A percentile compares a stretch with the other conserved stretches of the same genome.
Evolutionary conservation across 129 eudicot genomes (phyloP).

Genomic region (Scalesia atractyloides): DNA sequence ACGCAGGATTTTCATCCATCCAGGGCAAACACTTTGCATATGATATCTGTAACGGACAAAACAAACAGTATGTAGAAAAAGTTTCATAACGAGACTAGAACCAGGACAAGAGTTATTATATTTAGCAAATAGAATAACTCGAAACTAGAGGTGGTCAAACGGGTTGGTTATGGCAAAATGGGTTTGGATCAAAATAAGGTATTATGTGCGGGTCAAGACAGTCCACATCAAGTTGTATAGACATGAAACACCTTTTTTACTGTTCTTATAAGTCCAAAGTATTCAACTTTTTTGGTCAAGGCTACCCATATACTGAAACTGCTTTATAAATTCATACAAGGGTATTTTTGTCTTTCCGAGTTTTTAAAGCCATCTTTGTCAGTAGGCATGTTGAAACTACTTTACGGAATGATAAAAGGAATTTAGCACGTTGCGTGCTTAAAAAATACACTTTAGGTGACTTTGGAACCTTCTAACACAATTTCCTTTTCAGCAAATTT

Average conservation of each 20-base stretch:
- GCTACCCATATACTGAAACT: neutral
- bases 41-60: conserved; percentile 59
- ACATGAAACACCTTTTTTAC: neutral
- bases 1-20: conserved; percentile 57
- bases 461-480: neutral
- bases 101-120: neutral
- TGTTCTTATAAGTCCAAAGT: neutral
- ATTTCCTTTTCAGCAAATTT: neutral
- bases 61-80: conserved; percentile 8
- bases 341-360: neutral
- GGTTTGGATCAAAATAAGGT: neutral
- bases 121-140: neutral
- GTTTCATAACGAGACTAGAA: conserved; percentile 15
- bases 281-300: neutral
- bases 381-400: neutral
- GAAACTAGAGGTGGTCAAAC: neutral
- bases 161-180: neutral
- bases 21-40: conserved; percentile 93
- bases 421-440: neutral
- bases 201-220: neutral
- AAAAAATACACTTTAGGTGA: neutral
- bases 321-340: neutral
- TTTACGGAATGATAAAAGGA: neutral
- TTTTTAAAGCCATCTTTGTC: neutral
- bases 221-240: neutral